A percentile compares a stretch with the other conserved stretches of the same genome.
Evolutionary conservation across 345 rosid species (phyloP).

Genomic region (Cochlearia excelsa): DNA sequence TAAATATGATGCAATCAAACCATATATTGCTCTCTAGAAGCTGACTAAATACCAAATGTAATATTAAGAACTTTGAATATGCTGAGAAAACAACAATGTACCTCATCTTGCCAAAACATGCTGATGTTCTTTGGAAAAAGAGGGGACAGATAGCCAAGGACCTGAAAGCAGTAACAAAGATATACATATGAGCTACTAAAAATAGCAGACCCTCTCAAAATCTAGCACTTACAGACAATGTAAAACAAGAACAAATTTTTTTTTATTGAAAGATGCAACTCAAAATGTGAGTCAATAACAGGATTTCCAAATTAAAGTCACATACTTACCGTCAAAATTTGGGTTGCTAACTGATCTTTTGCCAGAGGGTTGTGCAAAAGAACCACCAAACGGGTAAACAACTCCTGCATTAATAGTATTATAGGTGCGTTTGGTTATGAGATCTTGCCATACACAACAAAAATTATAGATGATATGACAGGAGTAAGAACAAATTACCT

Average conservation of each 20-base stretch:
- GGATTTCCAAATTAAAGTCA: conserved; percentile 9
- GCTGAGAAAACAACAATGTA: conserved; percentile 40
- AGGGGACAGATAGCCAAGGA: conserved; percentile 83
- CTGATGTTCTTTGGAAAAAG: conserved; percentile 80
- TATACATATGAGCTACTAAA: conserved; percentile 16
- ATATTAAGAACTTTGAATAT: not conserved
- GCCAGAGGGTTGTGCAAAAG: conserved; percentile 94
- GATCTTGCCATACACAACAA: conserved; percentile 20
- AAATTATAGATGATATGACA: conserved; percentile 22
- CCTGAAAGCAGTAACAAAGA: conserved; percentile 51
- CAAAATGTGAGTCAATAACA: conserved; percentile 13
- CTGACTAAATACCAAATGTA: not conserved
- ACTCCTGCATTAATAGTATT: conserved; percentile 53
- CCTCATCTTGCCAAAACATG: conserved; percentile 99
- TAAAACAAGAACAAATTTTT: not conserved
- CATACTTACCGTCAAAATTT: conserved; percentile 75
- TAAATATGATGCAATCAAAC: conserved; percentile 6
- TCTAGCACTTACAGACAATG: conserved; percentile 8
- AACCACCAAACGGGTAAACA: conserved; percentile 91
- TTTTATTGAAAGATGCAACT: not conserved
- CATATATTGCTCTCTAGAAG: not conserved
- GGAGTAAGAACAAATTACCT: conserved; percentile 44
- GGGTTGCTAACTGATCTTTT: conserved; percentile 81
- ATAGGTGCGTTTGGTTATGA: conserved; percentile 7
- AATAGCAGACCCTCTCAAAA: conserved; percentile 10